Evolutionary conservation across 495 filamentous ascomycete species (phyloP), one percentile per base, ranked within the genome.

Genomic region (Rostrohypoxylon terebratum): DNA sequence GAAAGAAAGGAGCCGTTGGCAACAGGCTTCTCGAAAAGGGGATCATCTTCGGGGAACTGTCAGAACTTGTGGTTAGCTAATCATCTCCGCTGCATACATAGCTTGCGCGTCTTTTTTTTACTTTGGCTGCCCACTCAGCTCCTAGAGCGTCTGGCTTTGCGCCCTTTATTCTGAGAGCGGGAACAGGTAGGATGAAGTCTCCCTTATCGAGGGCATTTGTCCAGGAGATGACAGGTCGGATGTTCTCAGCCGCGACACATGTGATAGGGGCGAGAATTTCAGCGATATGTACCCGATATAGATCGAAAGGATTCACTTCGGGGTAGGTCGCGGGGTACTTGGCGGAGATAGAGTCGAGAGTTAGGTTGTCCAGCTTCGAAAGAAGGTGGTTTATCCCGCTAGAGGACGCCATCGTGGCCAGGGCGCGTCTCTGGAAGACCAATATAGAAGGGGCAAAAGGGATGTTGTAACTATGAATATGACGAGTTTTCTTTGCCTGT

Each of bases 171-270:
- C 92, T 86, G 58, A 98, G 83, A 11, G 94, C 87, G 7, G 95
- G 90, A 34, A 93, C 90, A 57, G 95, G 89, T 38, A 97, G 82
- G 50, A 90, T 83, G 71, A 98, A 81, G 78, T 98, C 95, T 68
- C 95, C 95, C 85, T 96, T 96, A 64, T 97, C 94, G 28, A 97
- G 82, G 53, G 89, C 89, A 69, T 87, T 85, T 13, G 95, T 97
- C 93, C 93, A 97, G 76, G 88, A 83, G 36, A 98, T 81, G 31
- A 89, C 88, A 18, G 90, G 83, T 75, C 92, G 96, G 76, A 99
- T 93, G 77, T 94, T 88, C 54, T 85, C 85, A 2, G 88, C 74
- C 50, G 95, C 91, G 55, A 95, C 90, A 9, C 88, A 91, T 18
- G 90, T 89, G 55, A 91, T 86, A n/a, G 87, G 83, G n/a, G 87